phyloP scores from a whole-genome alignment of 768 basidiomycete genomes.

The Lyophyllum atratum region DNA sequence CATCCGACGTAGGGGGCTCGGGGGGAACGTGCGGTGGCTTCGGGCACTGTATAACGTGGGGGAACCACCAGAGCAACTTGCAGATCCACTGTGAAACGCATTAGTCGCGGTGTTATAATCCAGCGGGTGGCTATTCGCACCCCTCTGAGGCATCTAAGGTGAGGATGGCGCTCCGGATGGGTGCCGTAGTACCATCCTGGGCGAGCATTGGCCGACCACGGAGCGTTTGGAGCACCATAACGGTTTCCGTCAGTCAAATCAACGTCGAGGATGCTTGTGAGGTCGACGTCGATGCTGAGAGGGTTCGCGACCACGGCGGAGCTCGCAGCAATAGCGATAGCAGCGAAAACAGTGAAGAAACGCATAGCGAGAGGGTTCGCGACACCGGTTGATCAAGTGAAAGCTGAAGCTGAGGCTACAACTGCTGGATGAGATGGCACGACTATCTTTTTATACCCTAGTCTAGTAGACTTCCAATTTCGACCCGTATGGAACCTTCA shows the following conservation, averaged over 20 bases:
- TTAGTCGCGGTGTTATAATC: background rate
- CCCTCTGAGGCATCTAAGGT: slow-evolving; percentile 25
- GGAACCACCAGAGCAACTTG: slow-evolving; percentile 23
- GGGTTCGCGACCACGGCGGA: slow-evolving; percentile 2
- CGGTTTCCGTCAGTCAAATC: slow-evolving; percentile 22
- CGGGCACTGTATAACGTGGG: slow-evolving; percentile 21
- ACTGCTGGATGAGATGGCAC: background rate
- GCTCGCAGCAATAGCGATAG: background rate
- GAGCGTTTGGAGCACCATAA: slow-evolving; percentile 36
- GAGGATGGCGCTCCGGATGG: slow-evolving; percentile 21
- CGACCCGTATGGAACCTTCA: background rate
- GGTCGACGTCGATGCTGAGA: slow-evolving; percentile 2
- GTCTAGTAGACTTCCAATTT: background rate
- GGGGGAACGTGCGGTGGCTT: slow-evolving; percentile 23
- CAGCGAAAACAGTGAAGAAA: background rate
- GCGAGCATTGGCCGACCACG: slow-evolving; percentile 26
- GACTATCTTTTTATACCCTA: background rate
- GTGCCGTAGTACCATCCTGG: slow-evolving; percentile 43
- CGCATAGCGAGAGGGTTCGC: background rate
- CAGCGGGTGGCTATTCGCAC: slow-evolving; percentile 2
- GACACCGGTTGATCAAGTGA: background rate
- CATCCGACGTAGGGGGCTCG: slow-evolving; percentile 25
- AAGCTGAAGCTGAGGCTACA: background rate
- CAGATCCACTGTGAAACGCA: slow-evolving; percentile 20
- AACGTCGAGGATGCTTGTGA: slow-evolving; percentile 4